Evolutionary conservation across 805 yeast genomes (phyloP), one percentile per base, ranked within the genome.

Genomic region (Metschnikowia borealis): DNA sequence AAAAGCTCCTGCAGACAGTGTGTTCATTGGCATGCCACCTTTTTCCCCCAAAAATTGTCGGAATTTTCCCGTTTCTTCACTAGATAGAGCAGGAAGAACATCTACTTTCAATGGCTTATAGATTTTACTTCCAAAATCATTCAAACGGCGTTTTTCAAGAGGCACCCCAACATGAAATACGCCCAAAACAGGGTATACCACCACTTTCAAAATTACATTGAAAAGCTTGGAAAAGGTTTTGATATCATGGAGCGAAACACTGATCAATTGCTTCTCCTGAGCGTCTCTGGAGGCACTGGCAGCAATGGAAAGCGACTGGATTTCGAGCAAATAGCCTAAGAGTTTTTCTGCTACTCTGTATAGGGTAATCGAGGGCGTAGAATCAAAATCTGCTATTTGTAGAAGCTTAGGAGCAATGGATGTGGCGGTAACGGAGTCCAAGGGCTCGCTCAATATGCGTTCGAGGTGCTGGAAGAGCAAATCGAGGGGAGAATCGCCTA

Each of bases 191-290:
- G 90, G 81, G 56, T 85, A 85, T 0, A 92, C 73, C 0, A 96
- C 91, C 55, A 83, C 85, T 1, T 85, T 66, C 0, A 90, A 80
- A 1, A 91, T 71, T 10, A 85, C 51, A 54, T 84, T 85, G 17
- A 86, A 65, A 40, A 92, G 62, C 20, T 75, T 78, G 34, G 86
- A 84, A 49, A 94, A 79, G 3, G 81, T 77, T 62, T 83, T 86
- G 77, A 92, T 83, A 63, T 94, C 98, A 59, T 89, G 90, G 8
- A 92, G 72, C 0, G 97, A 88, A 14, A 92, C 84, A 7, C 85
- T 72, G 10, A 87, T 73, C 45, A 79, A 55, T 44, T 68, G 62
- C 38, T 59, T 55, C 13, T 50, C 47, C 40, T 62, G 52, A 14
- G 61, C 63, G 23, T 61, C 66, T 26, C 50, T 47, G 3, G 47